These are phyloP conservation scores for Fusarium sp. DNA, from an alignment of 2,329 filamentous ascomycete species.

Conservation along the genomic window DNA sequence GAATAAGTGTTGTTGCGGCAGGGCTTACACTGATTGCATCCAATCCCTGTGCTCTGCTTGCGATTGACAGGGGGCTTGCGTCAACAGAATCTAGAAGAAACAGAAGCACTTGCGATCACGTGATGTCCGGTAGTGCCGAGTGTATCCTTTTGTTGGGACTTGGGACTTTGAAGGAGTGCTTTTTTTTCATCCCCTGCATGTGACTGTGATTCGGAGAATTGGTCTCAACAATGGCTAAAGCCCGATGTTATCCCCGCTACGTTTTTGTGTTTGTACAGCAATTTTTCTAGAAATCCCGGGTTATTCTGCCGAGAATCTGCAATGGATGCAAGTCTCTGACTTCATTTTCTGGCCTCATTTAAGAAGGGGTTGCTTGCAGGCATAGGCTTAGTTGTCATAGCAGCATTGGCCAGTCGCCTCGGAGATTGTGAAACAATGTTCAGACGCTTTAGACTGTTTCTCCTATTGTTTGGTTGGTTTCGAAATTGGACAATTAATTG, in stretches of 20 bases:
- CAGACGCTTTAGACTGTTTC: conserved; percentile 4
- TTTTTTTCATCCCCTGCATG: conserved; percentile 22
- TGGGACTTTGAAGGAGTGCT: background rate
- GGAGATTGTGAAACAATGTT: conserved; percentile 30
- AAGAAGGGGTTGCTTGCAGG: conserved; percentile 4
- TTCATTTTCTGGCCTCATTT: conserved; percentile 18
- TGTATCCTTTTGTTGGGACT: conserved; percentile 35
- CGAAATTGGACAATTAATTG: conserved; percentile 3
- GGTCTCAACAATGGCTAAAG: conserved; percentile 33
- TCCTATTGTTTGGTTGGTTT: conserved; percentile 16
- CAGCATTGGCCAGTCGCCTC: conserved; percentile 24
- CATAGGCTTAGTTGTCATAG: conserved; percentile 26
- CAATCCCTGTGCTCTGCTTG: conserved; percentile 32
- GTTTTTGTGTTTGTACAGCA: background rate
- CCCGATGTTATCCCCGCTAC: conserved; percentile 37
- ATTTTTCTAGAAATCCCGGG: conserved; percentile 6
- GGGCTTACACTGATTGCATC: conserved; percentile 13
- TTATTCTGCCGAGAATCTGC: conserved; percentile 3
- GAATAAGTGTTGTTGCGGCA: conserved; percentile 14
- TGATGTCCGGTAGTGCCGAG: conserved; percentile 31
- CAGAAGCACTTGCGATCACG: conserved; percentile 10
- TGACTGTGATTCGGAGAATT: conserved; percentile 8
- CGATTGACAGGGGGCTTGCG: conserved; percentile 25
- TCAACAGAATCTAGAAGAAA: conserved; percentile 32
- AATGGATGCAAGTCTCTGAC: conserved; percentile 1